Base-by-base conservation (phyloP, 1,284 basidiomycete species). In the Puccinia hordei region DNA sequence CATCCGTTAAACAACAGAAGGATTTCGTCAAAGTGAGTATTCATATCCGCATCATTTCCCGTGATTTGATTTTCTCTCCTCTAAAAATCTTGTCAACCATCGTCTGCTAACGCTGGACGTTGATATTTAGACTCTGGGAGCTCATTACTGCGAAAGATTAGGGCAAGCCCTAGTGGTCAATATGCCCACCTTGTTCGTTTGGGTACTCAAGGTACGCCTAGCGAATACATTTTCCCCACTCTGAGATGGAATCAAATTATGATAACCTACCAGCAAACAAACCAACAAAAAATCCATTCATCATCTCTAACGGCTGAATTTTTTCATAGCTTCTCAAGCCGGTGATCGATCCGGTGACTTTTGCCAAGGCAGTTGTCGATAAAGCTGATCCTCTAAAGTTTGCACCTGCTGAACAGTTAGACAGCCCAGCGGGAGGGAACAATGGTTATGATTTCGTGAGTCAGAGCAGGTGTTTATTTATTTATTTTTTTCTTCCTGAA, bases 131-230 rank as follows among this genome's bases (percentile, higher is more conserved):
- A 80, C 68, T 3, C 51, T 80, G 2, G 71, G 78, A 35, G 69
- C 78, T 30, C 57, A 80, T 55, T 80, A 80, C 57, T 80, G 57
- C 24, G 78, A 80, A 66, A 33, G 78, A 46, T 66, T 80, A 41
- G 78, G 78, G 9, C 69, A 80, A 55, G 78, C 78, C 1, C 33
- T 80, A 46, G 78, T 80, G 1, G n/a, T 73, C 44, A 80, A 80
- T 30, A 73, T 80, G 71, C 78, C 78, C 55, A 80, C 53, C 57
- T n/a, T 80, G 13, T 80, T 80, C 57, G 78, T 80, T 4, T 80
- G 78, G 78, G 49, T 80, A 9, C 46, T 80, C 38, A 80, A 73
- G 51, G 78, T 80, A 41, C 44, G 77, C 68, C 0, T n/a, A 35
- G n/a, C 22, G 15, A 38, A n/a, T n/a, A n/a, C n/a, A n/a, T n/a